Evolutionary conservation across 208 protist species (phyloP), one percentile per base, ranked within the genome.

Genomic region (Histomonas meleagridis): DNA sequence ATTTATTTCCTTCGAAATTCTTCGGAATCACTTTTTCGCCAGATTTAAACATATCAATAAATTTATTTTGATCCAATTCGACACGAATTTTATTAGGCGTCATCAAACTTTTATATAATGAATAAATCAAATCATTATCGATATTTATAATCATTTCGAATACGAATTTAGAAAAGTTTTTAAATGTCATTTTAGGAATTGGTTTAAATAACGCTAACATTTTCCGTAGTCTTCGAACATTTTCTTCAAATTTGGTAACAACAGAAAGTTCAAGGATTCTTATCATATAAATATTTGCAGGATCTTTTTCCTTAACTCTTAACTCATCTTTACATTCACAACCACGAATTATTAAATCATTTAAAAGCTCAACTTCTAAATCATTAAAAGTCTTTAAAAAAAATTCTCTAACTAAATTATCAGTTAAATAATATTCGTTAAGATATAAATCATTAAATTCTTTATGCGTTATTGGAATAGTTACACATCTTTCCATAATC

Each of bases 141-240:
- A 86, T 86, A 35, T 86, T 86, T 0, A 28, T 9, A 38, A 86
- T 86, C 76, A 86, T 86, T 7, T 86, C 55, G 9, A 55, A 55
- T 1, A 86, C 76, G 28, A 86, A 86, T 16, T 46, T 7, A 16
- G 40, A 14, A 55, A 86, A 86, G 26, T 46, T 18, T 55, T 86
- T 86, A 16, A 86, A 16, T 86, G 76, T 86, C 76, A 86, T 86
- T 86, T 46, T 0, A 28, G 76, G 76, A 38, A 86, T 43, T 26
- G 76, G 76, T 38, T 46, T 51, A 49, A 55, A 86, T 18, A 86
- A 86, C 32, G 76, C 76, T 3, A 86, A 28, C 76, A 86, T 86
- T 38, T 46, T 51, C 55, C 76, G 51, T 18, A 86, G 32, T n/a
- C 76, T 23, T 86, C 76, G 23, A 38, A 86, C 76, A 55, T 48